phyloP scores from a whole-genome alignment of 2,329 filamentous ascomycete species.

The Sporothrix humicola region DNA sequence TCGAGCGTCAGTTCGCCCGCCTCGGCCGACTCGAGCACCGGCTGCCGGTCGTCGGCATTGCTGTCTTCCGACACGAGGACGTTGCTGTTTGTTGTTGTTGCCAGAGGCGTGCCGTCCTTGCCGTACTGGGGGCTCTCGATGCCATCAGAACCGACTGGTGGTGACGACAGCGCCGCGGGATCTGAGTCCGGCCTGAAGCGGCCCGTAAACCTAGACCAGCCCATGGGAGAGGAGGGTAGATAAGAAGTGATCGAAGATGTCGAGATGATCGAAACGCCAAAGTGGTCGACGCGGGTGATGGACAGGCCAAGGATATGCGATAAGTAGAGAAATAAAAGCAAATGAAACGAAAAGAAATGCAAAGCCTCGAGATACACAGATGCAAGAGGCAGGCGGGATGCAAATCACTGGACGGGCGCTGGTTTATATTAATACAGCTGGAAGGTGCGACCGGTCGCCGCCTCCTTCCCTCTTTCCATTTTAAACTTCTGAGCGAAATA shows the following conservation, averaged over 20 bases:
- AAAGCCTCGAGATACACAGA: not conserved
- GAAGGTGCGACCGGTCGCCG: not conserved
- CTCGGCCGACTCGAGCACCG: constrained; percentile 29
- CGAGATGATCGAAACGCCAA: not conserved
- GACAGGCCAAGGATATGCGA: not conserved
- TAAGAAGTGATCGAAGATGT: not conserved
- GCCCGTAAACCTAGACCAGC: constrained; percentile 15
- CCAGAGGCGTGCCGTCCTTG: not conserved
- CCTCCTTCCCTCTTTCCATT: constrained; percentile 5
- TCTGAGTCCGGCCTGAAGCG: not conserved
- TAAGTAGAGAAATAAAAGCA: not conserved
- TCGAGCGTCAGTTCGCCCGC: constrained; percentile 37
- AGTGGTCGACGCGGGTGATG: not conserved
- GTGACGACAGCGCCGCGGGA: not conserved
- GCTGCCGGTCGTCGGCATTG: not conserved
- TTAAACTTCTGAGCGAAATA: constrained; percentile 23
- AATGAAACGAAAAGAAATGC: not conserved
- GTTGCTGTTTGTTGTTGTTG: not conserved
- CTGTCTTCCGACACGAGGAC: not conserved
- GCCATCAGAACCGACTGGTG: not conserved
- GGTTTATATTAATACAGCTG: constrained; percentile 3
- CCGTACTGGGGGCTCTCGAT: not conserved
- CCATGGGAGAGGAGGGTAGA: not conserved
- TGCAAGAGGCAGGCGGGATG: not conserved
- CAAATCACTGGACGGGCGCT: not conserved